Conservation (phyloP, 2,329 filamentous ascomycete genomes). For the Colletotrichum phormii region DNA sequence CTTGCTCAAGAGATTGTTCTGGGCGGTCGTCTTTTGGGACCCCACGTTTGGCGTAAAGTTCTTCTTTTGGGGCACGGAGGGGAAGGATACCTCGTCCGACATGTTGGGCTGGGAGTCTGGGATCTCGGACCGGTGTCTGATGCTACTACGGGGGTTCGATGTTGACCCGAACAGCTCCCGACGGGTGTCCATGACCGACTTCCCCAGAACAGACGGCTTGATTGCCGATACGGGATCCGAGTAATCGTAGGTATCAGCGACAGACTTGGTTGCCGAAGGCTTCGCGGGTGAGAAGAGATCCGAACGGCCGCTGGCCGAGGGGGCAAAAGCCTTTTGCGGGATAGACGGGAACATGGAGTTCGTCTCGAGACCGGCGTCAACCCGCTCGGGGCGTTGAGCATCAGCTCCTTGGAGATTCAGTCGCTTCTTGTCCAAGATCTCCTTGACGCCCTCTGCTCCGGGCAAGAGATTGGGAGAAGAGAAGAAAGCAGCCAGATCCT, state of each 20-base stretch:
- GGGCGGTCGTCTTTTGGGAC: slow-evolving; percentile 42
- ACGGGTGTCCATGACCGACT: slow-evolving; percentile 5
- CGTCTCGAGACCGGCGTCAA: slow-evolving; percentile 43
- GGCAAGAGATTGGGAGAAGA: slow-evolving; percentile 63
- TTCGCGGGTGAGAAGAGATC: slow-evolving; percentile 51
- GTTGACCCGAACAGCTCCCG: slow-evolving; percentile 21
- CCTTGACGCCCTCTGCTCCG: slow-evolving; percentile 38
- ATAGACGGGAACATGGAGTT: slow-evolving; percentile 53
- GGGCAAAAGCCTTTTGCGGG: slow-evolving; percentile 48
- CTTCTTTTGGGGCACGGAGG: slow-evolving; percentile 57
- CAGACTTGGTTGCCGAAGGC: slow-evolving; percentile 17
- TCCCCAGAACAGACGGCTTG: background rate
- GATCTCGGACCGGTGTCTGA: slow-evolving; percentile 29
- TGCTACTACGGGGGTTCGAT: background rate
- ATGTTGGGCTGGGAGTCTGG: slow-evolving; percentile 44
- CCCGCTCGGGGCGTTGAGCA: slow-evolving; percentile 26
- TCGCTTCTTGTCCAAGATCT: slow-evolving; percentile 32
- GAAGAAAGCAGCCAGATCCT: slow-evolving; percentile 66
- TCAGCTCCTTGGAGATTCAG: slow-evolving; percentile 18
- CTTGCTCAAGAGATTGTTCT: slow-evolving; percentile 53
- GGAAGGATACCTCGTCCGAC: slow-evolving; percentile 47
- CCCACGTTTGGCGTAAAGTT: slow-evolving; percentile 60
- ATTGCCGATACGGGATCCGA: background rate
- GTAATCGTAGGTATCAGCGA: background rate
- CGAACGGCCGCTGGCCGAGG: slow-evolving; percentile 45